Evolutionary conservation across 1,139 yeast genomes (phyloP), one percentile per base, ranked within the genome.

Genomic region (Candida frijolesensis): DNA sequence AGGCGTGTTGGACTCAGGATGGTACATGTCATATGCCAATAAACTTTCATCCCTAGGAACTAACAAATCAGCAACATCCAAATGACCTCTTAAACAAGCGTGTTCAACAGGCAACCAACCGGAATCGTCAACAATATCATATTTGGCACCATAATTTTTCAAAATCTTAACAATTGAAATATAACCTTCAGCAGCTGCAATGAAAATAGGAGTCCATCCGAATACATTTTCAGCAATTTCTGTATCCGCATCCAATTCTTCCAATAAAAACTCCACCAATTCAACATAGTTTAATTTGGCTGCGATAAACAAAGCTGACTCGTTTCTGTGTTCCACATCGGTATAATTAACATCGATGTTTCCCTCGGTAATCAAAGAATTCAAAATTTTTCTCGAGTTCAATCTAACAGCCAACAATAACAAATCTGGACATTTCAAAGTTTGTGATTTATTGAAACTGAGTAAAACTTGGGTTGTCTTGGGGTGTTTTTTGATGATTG

Each of bases 21-120:
- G 67, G 49, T 72, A 71, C 44, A 69, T 69, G 58, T 76, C 79
- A 56, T 71, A 75, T 18, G 72, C 59, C 44, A 76, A 66, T 34
- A 76, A 49, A 35, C 60, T 60, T 27, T 65, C 64, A 53, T 75
- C 66, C 1, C 51, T 50, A 1, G 89, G 89, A 49, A 71, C 71
- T 51, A 90, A 71, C 59, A 83, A 60, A 48, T 82, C 83, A 1
- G 96, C 85, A 25, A 89, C 82, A 1, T 74, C 78, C 54, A 92
- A 71, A 66, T 91, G 96, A 9, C 99, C 99, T 60, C 98, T 79
- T 46, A 94, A 74, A 51, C 90, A 86, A 0, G 98, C 97, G 67
- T 94, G 98, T 62, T 94, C 99, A 84, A 90, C 85, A 8, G 98
- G 97, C 22, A 92, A 84, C 98, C 98, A 94, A 0, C 98, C 98